phyloP scores from a whole-genome alignment of 768 basidiomycete species.

The Tylopilus intermedius region DNA sequence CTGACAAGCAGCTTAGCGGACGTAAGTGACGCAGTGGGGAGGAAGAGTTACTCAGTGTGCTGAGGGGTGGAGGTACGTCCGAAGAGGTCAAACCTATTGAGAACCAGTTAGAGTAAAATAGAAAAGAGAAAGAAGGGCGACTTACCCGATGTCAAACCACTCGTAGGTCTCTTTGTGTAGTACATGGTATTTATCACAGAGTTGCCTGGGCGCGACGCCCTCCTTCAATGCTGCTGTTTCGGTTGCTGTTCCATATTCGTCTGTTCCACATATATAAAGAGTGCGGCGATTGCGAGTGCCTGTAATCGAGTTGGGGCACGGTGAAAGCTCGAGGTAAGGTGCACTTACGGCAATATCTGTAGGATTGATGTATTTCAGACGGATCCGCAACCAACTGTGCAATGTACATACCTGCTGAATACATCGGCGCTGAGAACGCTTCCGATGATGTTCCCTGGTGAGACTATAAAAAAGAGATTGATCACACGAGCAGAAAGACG shows the following conservation, averaged over 20 bases:
- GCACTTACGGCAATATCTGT: slow-evolving; percentile 58
- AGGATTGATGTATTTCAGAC: slow-evolving; percentile 1
- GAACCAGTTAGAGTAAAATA: background rate
- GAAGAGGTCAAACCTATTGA: slow-evolving; percentile 83
- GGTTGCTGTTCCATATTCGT: slow-evolving; percentile 99
- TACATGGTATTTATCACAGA: slow-evolving; percentile 88
- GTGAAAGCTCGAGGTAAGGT: background rate
- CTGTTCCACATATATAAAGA: slow-evolving; percentile 94
- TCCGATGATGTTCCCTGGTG: slow-evolving; percentile 81
- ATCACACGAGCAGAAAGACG: slow-evolving; percentile 22
- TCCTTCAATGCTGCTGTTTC: slow-evolving; percentile 96
- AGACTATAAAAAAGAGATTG: slow-evolving; percentile 1
- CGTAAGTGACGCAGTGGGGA: background rate
- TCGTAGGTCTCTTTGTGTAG: slow-evolving; percentile 91
- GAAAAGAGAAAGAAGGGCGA: background rate
- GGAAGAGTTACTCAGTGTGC: slow-evolving; percentile 72
- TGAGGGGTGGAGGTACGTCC: slow-evolving; percentile 88
- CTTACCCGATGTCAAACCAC: slow-evolving; percentile 95
- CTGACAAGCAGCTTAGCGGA: slow-evolving; percentile 34
- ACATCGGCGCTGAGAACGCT: slow-evolving; percentile 97
- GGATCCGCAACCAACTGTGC: background rate
- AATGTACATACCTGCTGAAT: slow-evolving; percentile 74
- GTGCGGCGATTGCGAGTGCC: slow-evolving; percentile 82
- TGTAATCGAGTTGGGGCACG: slow-evolving; percentile 8
- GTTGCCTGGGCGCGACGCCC: slow-evolving; percentile 65